Base-by-base conservation (phyloP, 306 rosid genomes). In the Pterocarpus macrocarpus region DNA sequence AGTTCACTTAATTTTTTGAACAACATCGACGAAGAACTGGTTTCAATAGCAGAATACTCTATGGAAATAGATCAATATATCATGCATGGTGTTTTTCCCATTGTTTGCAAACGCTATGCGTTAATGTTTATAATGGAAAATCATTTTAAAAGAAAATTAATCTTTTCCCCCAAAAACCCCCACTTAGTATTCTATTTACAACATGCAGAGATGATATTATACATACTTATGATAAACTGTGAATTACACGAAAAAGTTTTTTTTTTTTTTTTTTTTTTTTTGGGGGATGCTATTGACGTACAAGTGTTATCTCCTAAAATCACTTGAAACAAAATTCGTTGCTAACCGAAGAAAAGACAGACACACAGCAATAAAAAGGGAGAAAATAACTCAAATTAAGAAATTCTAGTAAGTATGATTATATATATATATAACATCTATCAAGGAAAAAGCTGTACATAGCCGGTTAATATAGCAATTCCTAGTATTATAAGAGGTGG, bases 371-470 rank as follows among this genome's bases (percentile, higher is more conserved):
- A 28, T 34, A 38, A 44, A 69, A 76, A 33, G 15, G 43, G 45
- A 62, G 78, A 82, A 70, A 62, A 16, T 17, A 62, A 30, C 64
- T 16, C n/a, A 62, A 16, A 70, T 61, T 38, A 61, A 17, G 69
- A 76, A 17, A 70, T 62, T 84, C 35, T 64, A 38, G 57, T 36
- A 16, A 62, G 58, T 75, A 64, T 71, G 3, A 38, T 43, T 49
- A 66, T 50, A 69, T 47, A 14, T 63, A 69, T 68, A 55, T 92
- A n/a, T 63, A 75, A n/a, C n/a, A n/a, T n/a, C n/a, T 71, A 44
- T 92, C 88, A 94, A 15, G 98, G 98, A 82, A 92, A 87, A 86
- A 94, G 97, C 79, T 95, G 98, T 72, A 93, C 99, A 90, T 93
- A 90, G 63, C 99, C 98, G 10, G 96, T 95, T 77, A 80, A 71